Evolutionary conservation across 1,139 yeast genomes (phyloP).

Genomic region (Suhomyces terraborum): DNA sequence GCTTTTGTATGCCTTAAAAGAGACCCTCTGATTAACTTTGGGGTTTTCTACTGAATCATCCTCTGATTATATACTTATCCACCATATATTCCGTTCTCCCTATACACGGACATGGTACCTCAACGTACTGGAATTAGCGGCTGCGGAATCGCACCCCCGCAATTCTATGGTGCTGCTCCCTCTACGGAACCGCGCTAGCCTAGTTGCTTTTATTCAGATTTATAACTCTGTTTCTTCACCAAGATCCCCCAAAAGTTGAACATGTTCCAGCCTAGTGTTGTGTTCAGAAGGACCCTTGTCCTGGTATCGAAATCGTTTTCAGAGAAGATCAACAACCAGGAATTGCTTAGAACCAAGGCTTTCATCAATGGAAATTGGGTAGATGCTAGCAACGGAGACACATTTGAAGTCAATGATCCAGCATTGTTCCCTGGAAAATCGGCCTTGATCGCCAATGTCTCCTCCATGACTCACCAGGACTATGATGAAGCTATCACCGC

Average conservation of each 20-base stretch:
- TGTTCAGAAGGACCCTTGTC: conserved; percentile 9
- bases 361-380: conserved; percentile 50
- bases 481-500: conserved; percentile 39
- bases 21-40: too few relatives aligned
- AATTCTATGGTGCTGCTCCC: conserved; percentile 1
- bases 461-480: conserved; percentile 39
- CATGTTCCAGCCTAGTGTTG: background rate
- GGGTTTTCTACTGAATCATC: too few relatives aligned
- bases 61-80: background rate
- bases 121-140: background rate
- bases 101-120: too few relatives aligned
- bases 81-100: too few relatives aligned
- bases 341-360: conserved; percentile 40
- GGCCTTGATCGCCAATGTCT: conserved; percentile 39
- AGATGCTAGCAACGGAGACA: conserved; percentile 26
- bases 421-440: conserved; percentile 34
- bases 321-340: conserved; percentile 31
- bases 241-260: background rate
- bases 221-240: background rate
- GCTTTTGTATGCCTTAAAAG: too few relatives aligned
- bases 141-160: conserved; percentile 2
- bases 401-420: conserved; percentile 50
- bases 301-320: conserved; percentile 18
- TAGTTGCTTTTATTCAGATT: background rate
- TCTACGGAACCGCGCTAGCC: conserved; percentile 3